Conservation (phyloP, 1,139 yeast species). For the Pichia cactophila region DNA sequence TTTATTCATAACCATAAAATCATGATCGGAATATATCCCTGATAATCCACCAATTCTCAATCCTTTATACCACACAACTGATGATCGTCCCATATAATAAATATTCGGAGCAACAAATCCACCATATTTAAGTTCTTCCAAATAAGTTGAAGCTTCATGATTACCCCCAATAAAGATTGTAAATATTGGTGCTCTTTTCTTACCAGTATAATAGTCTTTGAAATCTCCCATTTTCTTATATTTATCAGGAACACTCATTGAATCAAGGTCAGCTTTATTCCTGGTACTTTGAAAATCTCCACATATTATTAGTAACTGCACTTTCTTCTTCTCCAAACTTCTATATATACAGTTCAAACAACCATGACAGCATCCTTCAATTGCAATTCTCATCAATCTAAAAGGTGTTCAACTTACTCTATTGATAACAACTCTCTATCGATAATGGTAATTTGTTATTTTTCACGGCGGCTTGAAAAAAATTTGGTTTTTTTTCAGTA, state of each 20-base stretch:
- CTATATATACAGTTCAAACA: slow-evolving; percentile 56
- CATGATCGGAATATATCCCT: slow-evolving; percentile 63
- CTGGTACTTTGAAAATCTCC: slow-evolving; percentile 85
- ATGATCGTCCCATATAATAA: slow-evolving; percentile 78
- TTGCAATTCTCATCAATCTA: slow-evolving; percentile 39
- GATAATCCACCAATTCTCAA: slow-evolving; percentile 73
- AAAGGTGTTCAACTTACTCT: background rate
- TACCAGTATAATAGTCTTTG: slow-evolving; percentile 59
- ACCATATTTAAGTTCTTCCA: slow-evolving; percentile 70
- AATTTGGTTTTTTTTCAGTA: background rate
- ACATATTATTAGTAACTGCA: slow-evolving; percentile 69
- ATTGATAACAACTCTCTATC: background rate
- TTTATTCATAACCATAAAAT: slow-evolving; percentile 33
- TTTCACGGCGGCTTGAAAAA: background rate
- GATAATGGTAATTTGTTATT: no score
- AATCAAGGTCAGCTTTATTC: slow-evolving; percentile 50
- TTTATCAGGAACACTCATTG: slow-evolving; percentile 55
- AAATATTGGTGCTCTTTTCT: slow-evolving; percentile 56
- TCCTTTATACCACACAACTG: slow-evolving; percentile 68
- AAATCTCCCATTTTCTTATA: slow-evolving; percentile 68
- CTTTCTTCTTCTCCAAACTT: slow-evolving; percentile 20
- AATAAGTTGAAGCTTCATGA: slow-evolving; percentile 80
- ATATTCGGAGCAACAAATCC: slow-evolving; percentile 94
- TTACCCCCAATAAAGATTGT: slow-evolving; percentile 92
- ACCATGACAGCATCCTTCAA: slow-evolving; percentile 96